Evolutionary conservation across 2,329 filamentous ascomycete species (phyloP).

Genomic region (Teratosphaeria destructans): DNA sequence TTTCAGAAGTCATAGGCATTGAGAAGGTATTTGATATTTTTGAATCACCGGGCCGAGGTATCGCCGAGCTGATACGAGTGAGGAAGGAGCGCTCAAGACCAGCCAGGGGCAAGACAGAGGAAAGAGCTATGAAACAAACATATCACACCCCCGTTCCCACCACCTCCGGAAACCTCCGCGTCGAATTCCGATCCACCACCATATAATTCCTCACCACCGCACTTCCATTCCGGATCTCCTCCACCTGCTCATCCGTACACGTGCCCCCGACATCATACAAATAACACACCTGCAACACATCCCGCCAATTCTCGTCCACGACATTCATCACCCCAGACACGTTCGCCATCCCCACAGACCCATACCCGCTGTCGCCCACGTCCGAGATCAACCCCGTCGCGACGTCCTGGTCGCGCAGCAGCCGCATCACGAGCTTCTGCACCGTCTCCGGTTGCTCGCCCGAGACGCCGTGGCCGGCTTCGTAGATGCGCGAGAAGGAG

Average conservation of each 20-base stretch:
- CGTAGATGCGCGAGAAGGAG: background rate
- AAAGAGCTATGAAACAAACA: no score
- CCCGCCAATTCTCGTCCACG: background rate
- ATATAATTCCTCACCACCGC: background rate
- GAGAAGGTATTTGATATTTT: no score
- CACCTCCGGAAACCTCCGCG: background rate
- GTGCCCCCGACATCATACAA: background rate
- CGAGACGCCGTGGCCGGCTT: background rate
- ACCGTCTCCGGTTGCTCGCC: background rate
- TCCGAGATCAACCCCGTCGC: background rate
- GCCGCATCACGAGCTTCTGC: background rate
- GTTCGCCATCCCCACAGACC: background rate
- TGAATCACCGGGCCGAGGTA: no score
- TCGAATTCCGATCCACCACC: background rate
- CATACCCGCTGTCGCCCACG: background rate
- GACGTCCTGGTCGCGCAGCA: background rate
- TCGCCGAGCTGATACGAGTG: no score
- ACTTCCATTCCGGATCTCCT: background rate
- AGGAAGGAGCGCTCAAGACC: no score
- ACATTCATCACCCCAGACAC: background rate
- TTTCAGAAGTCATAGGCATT: no score
- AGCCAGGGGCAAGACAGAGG: no score
- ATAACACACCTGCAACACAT: background rate
- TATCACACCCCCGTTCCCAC: background rate
- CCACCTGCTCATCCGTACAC: background rate